Conservation (phyloP, 202 grass and related monocot genomes). For the Setaria italica region DNA sequence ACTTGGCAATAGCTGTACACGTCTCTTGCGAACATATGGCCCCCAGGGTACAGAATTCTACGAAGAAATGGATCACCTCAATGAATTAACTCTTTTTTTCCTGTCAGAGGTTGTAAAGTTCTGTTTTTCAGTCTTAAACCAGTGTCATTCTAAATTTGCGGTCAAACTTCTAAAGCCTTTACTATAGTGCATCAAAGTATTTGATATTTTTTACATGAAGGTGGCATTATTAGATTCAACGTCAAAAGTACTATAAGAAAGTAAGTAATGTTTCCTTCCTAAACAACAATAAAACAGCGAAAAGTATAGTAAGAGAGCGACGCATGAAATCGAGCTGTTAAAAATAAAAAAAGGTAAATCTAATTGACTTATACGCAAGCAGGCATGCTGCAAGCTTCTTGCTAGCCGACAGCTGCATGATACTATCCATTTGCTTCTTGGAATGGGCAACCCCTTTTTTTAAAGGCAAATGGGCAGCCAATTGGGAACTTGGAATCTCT, state of each 20-base stretch:
- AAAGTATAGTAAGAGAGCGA: not conserved
- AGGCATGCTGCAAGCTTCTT: not conserved
- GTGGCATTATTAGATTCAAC: conserved; percentile 1
- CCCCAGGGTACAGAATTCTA: not conserved
- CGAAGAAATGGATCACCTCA: not conserved
- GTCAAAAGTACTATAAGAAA: not conserved
- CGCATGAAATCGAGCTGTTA: not conserved
- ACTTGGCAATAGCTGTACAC: not conserved
- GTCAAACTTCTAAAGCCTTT: not conserved
- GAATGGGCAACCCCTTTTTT: conserved; percentile 25
- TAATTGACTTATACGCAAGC: not conserved
- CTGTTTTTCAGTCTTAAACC: not conserved
- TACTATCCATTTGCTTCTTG: conserved; percentile 35
- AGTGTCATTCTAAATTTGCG: not conserved
- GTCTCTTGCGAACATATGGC: conserved; percentile 5
- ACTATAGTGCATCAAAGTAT: not conserved
- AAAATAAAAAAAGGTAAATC: not conserved
- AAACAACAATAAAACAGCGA: not conserved
- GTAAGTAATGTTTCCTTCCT: not conserved
- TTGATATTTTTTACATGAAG: not conserved
- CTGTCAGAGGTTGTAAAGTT: not conserved
- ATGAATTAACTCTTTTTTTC: not conserved
- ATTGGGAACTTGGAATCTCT: conserved; percentile 11
- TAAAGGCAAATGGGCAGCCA: conserved; percentile 16
- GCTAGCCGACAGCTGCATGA: conserved; percentile 24